A percentile compares a stretch with the other conserved stretches of the same genome.
Conservation (phyloP, 2,329 filamentous ascomycete genomes). For the Leptosphaerulina australis region DNA sequence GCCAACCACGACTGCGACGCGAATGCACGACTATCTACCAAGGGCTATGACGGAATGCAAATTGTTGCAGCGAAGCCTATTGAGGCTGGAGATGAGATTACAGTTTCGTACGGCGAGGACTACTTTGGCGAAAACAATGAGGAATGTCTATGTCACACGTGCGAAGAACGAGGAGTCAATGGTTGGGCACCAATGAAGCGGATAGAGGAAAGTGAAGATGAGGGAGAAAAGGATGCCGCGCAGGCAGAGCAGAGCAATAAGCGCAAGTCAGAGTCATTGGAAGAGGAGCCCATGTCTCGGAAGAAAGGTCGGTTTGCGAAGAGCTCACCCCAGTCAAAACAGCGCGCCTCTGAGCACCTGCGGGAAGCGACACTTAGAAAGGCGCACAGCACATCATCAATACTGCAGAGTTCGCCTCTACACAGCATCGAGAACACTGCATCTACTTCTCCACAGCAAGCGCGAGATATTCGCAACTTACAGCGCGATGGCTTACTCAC, state of each 20-base stretch:
- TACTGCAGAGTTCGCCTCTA: too few species aligned
- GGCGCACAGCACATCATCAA: slow-evolving; percentile 40
- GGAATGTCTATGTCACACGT: slow-evolving; percentile 90
- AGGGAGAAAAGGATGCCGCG: slow-evolving; percentile 34
- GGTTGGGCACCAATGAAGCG: slow-evolving; percentile 71
- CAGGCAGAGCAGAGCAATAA: slow-evolving; percentile 32
- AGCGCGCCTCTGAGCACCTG: slow-evolving; percentile 23
- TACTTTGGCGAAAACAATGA: slow-evolving; percentile 96
- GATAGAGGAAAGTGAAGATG: slow-evolving; percentile 44
- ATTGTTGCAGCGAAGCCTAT: slow-evolving; percentile 86
- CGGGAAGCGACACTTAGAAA: slow-evolving; percentile 40
- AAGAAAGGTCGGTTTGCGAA: slow-evolving; percentile 22
- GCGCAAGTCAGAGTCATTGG: slow-evolving; percentile 32
- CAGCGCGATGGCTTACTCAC: slow-evolving; percentile 42
- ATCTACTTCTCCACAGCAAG: slow-evolving; percentile 20
- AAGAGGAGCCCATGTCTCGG: slow-evolving; percentile 24
- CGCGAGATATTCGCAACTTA: slow-evolving; percentile 39
- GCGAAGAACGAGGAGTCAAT: slow-evolving; percentile 75
- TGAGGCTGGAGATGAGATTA: slow-evolving; percentile 88
- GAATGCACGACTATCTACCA: slow-evolving; percentile 86
- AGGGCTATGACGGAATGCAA: slow-evolving; percentile 84
- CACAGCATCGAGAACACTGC: slow-evolving; percentile 42
- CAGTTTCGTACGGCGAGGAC: slow-evolving; percentile 91
- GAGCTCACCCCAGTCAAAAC: slow-evolving; percentile 19
- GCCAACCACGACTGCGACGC: slow-evolving; percentile 97